These are phyloP conservation scores for Senna siamea DNA, from an alignment of 306 rosid species.

Conservation along the genomic window DNA sequence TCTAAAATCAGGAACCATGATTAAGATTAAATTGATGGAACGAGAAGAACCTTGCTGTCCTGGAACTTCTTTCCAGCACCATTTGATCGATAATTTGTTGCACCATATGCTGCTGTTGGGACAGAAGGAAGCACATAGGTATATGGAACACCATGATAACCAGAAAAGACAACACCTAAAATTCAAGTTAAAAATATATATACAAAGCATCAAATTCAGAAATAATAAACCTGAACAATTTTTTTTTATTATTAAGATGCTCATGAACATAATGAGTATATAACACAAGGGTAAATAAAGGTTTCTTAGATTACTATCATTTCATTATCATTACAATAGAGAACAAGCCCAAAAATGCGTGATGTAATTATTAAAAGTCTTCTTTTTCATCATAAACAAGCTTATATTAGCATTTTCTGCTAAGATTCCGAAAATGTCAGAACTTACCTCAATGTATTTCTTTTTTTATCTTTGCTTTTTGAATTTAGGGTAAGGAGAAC, in stretches of 20 bases:
- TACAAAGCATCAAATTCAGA: slow-evolving; percentile 46
- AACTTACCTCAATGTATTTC: no score
- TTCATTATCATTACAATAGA: slow-evolving; percentile 19
- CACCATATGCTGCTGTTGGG: slow-evolving; percentile 72
- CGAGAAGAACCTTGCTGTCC: slow-evolving; percentile 73
- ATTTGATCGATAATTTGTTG: slow-evolving; percentile 67
- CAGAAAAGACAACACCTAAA: slow-evolving; percentile 68
- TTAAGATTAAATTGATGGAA: slow-evolving; percentile 30
- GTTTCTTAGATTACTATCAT: slow-evolving; percentile 5
- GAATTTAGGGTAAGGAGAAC: not conserved
- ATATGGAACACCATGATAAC: slow-evolving; percentile 72
- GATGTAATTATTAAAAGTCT: not conserved
- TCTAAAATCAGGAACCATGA: slow-evolving; percentile 32
- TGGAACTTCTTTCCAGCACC: slow-evolving; percentile 79
- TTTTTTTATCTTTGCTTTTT: no score
- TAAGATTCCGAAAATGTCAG: slow-evolving; percentile 25
- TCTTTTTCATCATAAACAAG: not conserved
- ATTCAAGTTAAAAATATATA: slow-evolving; percentile 44
- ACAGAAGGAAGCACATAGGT: slow-evolving; percentile 74
- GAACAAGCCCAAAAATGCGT: not conserved
- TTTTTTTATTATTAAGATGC: slow-evolving; percentile 18
- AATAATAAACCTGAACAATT: slow-evolving; percentile 13
- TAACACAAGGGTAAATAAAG: slow-evolving; percentile 20
- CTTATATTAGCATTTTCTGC: not conserved
- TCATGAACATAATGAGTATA: slow-evolving; percentile 16